Conservation (phyloP, 768 basidiomycete species). For the Amanita thiersii region DNA sequence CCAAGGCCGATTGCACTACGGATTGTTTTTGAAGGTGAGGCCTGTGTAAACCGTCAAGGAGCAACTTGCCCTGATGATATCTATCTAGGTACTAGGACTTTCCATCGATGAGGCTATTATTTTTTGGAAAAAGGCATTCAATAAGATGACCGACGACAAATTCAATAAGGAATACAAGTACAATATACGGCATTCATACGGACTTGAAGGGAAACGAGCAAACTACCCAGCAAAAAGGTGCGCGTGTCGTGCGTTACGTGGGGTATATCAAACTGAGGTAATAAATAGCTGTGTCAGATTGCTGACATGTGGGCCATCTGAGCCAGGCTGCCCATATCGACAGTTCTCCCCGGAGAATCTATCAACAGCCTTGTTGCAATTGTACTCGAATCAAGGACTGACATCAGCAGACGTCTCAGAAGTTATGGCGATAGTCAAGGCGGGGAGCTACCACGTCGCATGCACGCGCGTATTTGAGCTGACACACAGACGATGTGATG, state of each 20-base stretch:
- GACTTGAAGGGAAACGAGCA: conserved; percentile 87
- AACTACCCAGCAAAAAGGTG: conserved; percentile 94
- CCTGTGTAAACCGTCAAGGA: neutral
- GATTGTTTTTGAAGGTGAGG: conserved; percentile 89
- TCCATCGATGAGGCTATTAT: conserved; percentile 89
- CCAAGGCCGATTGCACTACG: conserved; percentile 85
- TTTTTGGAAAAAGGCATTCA: conserved; percentile 92
- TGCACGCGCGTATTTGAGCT: conserved; percentile 97
- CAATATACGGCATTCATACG: conserved; percentile 93
- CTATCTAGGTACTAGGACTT: conserved; percentile 73
- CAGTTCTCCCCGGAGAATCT: conserved; percentile 83
- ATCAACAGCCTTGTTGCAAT: conserved; percentile 61
- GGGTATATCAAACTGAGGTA: neutral
- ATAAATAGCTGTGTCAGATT: conserved; percentile 81
- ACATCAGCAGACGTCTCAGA: conserved; percentile 69
- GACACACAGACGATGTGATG: conserved; percentile 63
- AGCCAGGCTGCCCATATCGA: conserved; percentile 90
- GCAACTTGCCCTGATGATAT: neutral
- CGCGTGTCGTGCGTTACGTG: conserved; percentile 8
- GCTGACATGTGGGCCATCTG: conserved; percentile 51
- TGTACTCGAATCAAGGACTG: conserved; percentile 59
- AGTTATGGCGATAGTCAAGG: conserved; percentile 72
- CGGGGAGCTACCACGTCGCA: conserved; percentile 84
- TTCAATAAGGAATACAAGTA: conserved; percentile 98
- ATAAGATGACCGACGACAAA: conserved; percentile 77